Percentiles rank a stretch among this genome's conserved stretches.
Conservation (phyloP, 257 asterid species). For the Osmanthus fragrans region DNA sequence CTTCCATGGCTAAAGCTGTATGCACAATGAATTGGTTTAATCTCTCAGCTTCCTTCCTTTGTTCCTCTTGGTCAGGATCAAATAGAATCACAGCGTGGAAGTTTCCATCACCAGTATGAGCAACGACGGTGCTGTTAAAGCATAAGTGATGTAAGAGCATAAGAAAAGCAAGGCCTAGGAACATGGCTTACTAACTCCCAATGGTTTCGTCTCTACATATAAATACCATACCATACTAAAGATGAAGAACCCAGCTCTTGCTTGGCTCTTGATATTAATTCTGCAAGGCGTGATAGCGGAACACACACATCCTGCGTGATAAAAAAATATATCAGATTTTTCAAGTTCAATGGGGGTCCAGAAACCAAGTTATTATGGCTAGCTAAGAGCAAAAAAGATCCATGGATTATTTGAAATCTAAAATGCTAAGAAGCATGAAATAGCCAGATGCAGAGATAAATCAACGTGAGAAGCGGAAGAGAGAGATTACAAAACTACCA, state of each 20-base stretch:
- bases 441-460: not conserved
- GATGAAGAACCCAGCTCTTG: conserved; percentile 74
- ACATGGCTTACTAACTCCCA: not conserved
- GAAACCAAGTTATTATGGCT: not conserved
- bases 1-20: conserved; percentile 87
- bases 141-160: conserved; percentile 3
- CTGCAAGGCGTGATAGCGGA: conserved; percentile 86
- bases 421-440: not conserved
- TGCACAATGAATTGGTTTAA: conserved; percentile 89
- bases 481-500: not conserved
- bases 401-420: not conserved
- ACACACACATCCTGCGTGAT: conserved; percentile 84
- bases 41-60: conserved; percentile 84
- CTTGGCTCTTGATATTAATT: conserved; percentile 77
- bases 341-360: not conserved
- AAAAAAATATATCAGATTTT: not conserved
- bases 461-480: not conserved
- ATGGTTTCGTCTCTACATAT: not conserved
- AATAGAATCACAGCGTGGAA: conserved; percentile 80
- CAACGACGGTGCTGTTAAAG: conserved; percentile 76
- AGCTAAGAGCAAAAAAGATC: not conserved
- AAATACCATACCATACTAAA: conserved; percentile 60
- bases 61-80: conserved; percentile 66
- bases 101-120: conserved; percentile 99
- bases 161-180: not conserved